A percentile compares a stretch with the other conserved stretches of the same genome.
Evolutionary conservation across 2,329 filamentous ascomycete species (phyloP).

Genomic region (Aureobasidium leucospermi): DNA sequence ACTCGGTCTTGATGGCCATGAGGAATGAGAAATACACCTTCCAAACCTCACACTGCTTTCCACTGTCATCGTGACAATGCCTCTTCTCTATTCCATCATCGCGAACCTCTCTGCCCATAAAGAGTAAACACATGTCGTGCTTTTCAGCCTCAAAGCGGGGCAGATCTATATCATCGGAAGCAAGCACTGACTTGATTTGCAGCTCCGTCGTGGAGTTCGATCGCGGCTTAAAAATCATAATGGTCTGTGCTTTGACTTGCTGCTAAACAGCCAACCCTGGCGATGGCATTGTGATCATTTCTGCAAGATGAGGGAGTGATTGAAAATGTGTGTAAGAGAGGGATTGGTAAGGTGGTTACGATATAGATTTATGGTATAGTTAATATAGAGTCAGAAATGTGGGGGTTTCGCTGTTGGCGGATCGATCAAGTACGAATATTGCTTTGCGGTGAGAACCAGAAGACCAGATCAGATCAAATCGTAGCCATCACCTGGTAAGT

Average conservation of each 20-base stretch:
- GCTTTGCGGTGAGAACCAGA: no score
- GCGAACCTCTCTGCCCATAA: neutral
- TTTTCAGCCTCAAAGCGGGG: conserved; percentile 8
- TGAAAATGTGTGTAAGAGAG: neutral
- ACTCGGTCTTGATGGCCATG: neutral
- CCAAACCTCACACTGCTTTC: neutral
- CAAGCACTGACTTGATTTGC: neutral
- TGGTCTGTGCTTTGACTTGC: neutral
- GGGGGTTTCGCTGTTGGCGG: no score
- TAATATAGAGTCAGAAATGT: no score
- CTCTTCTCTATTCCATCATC: no score
- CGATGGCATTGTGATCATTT: no score
- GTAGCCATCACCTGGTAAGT: neutral
- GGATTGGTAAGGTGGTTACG: no score
- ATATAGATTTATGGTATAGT: no score
- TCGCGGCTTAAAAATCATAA: neutral
- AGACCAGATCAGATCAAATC: neutral
- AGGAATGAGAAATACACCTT: conserved; percentile 4
- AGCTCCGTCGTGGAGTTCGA: neutral
- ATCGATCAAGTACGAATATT: no score
- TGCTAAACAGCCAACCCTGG: neutral
- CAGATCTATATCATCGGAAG: neutral
- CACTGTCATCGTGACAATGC: neutral
- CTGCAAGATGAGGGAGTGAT: fast-evolving
- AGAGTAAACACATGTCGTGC: neutral